Base-by-base conservation (phyloP, 140 eudicot species). In the Oenanthe javanica region DNA sequence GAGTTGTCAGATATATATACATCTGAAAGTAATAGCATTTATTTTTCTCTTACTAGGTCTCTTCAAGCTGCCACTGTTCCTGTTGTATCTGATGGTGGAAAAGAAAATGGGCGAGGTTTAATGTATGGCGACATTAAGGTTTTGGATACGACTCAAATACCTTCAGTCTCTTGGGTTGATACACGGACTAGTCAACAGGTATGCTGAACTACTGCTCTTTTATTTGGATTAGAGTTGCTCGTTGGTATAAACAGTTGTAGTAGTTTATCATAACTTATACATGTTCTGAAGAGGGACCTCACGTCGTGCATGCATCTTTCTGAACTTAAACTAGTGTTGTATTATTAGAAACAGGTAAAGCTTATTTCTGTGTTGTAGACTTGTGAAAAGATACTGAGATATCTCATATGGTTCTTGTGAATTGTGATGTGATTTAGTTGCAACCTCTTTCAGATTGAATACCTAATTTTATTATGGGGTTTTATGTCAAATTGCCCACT, bases 131-230 rank as follows among this genome's bases (percentile, higher is more conserved):
- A 86, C 80, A 88, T 73, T 45, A 90, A 89, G 80, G 87, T 57
- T 59, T 72, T 59, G 55, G 87, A 92, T 76, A 79, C 79, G 77
- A 84, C 55, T 64, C 83, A 88, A 81, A 52, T 87, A 64, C 84
- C 95, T 76, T 70, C 76, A 79, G 89, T 86, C 14, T 86, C 89
- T 54, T 88, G 94, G 96, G 89, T 79, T 38, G 75, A 80, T 82
- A 82, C 87, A 66, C 87, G 43, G 46, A 55, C 67, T 71, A 88
- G 85, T 87, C 93, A 88, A 75, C 90, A 88, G 96, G 95, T 90
- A 79, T 81, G 57, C 75, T 13, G 25, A 59, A 81, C 42, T 36
- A 5, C 27, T 79, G 5, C 6, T 45, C 0, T 43, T 18, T 19
- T 21, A 21, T 36, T 51, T 52, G 19, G 19, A 14, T 54, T n/a